These are phyloP conservation scores for Oryza meyeriana DNA, from an alignment of 176 grass and related monocot genomes.

Conservation along the genomic window DNA sequence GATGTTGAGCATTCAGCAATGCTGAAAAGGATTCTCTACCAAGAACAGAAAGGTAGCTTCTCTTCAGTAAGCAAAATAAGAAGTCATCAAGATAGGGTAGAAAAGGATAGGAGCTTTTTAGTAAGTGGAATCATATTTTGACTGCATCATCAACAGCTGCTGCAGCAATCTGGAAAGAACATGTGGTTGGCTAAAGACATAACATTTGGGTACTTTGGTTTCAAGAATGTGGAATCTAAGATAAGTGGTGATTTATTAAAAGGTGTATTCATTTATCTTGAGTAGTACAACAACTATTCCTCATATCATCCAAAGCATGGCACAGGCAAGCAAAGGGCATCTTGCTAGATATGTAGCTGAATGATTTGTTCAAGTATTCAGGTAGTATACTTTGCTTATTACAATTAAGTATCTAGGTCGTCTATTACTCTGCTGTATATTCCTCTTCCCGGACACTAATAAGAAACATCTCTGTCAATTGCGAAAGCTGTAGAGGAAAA, in stretches of 20 bases:
- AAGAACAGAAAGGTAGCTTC: slow-evolving; percentile 19
- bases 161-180: slow-evolving; percentile 23
- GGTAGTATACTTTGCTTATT: neutral
- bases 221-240: slow-evolving; percentile 19
- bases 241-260: slow-evolving; percentile 25
- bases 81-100: slow-evolving; percentile 13
- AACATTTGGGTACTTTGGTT: slow-evolving; percentile 28
- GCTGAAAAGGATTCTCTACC: slow-evolving; percentile 5
- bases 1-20: slow-evolving; percentile 11
- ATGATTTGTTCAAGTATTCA: neutral
- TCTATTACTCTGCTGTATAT: neutral
- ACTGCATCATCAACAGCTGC: neutral
- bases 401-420: neutral
- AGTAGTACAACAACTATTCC: slow-evolving; percentile 26
- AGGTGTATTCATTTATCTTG: neutral
- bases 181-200: slow-evolving; percentile 25
- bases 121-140: slow-evolving; percentile 31
- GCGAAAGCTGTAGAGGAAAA: neutral
- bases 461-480: neutral
- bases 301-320: slow-evolving; percentile 35
- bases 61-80: neutral
- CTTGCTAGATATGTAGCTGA: neutral
- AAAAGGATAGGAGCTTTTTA: slow-evolving; percentile 20
- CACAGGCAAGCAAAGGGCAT: slow-evolving; percentile 2
- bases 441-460: neutral